A percentile compares a stretch with the other conserved stretches of the same genome.
phyloP scores from a whole-genome alignment of 2,329 filamentous ascomycete genomes.

The Alternaria sp. region DNA sequence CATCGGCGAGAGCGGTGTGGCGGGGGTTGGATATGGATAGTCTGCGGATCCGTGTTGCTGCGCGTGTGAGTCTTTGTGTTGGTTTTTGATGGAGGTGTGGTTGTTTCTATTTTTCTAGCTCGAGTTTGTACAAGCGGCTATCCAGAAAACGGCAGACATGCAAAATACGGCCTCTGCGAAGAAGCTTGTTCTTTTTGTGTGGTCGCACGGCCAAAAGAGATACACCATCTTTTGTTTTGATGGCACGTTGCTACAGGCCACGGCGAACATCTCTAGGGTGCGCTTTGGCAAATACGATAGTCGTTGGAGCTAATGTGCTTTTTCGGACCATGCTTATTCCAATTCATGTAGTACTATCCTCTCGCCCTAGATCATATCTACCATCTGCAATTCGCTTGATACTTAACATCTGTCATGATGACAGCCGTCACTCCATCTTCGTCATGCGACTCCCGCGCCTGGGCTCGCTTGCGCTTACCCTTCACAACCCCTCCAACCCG shows the following conservation, averaged over 20 bases:
- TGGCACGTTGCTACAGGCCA: not conserved
- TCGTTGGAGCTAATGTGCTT: not conserved
- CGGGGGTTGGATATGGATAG: not conserved
- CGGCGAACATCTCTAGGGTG: not conserved
- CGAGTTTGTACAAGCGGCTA: slow-evolving; percentile 4
- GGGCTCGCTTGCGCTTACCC: slow-evolving; percentile 6
- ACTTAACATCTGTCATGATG: slow-evolving; percentile 22
- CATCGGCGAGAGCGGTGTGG: slow-evolving; percentile 7
- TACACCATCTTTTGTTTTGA: not conserved
- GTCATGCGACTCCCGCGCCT: slow-evolving; percentile 8
- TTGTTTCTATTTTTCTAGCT: slow-evolving; percentile 10
- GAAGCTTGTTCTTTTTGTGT: not conserved
- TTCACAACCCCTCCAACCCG: slow-evolving; percentile 1
- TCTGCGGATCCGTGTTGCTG: not conserved
- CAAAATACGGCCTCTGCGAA: not conserved
- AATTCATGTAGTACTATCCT: not conserved
- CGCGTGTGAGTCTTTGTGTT: slow-evolving; percentile 8
- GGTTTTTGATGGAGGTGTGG: slow-evolving; percentile 17
- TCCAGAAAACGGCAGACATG: not conserved
- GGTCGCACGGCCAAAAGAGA: not conserved
- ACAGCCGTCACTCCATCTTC: slow-evolving; percentile 16
- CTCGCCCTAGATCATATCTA: not conserved
- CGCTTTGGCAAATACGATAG: not conserved
- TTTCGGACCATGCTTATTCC: not conserved
- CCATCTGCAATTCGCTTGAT: not conserved